Percentiles rank a stretch among this genome's conserved stretches.
Evolutionary conservation across 352 stramenopile species (phyloP).

Genomic region (Pseudoperonospora humuli): DNA sequence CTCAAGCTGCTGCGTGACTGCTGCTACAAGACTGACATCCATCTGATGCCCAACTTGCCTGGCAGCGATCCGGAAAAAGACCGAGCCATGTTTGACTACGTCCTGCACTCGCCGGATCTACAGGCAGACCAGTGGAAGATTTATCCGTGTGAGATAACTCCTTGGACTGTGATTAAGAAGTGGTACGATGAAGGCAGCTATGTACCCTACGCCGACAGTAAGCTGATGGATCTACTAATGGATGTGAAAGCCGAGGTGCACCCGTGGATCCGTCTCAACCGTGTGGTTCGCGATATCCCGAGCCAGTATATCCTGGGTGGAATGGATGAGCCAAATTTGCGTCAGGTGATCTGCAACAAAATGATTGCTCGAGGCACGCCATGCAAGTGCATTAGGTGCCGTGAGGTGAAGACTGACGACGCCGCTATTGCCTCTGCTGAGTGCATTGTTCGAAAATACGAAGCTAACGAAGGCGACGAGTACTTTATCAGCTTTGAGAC

Average conservation of each 20-base stretch:
- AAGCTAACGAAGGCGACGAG: slow-evolving; percentile 80
- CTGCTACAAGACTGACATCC: slow-evolving; percentile 92
- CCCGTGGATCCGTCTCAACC: slow-evolving; percentile 92
- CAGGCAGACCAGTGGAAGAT: slow-evolving; percentile 94
- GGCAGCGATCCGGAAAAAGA: slow-evolving; percentile 79
- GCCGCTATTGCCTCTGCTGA: slow-evolving; percentile 61
- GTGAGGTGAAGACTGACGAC: slow-evolving; percentile 87
- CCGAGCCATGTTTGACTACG: slow-evolving; percentile 86
- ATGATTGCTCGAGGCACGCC: slow-evolving; percentile 64
- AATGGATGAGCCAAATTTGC: slow-evolving; percentile 88
- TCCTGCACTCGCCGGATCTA: slow-evolving; percentile 82
- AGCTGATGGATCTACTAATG: slow-evolving; percentile 86
- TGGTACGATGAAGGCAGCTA: slow-evolving; percentile 87
- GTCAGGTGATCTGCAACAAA: slow-evolving; percentile 82
- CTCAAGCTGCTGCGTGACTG: slow-evolving; percentile 86
- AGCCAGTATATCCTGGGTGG: slow-evolving; percentile 91
- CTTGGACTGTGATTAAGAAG: slow-evolving; percentile 88
- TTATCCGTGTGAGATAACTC: slow-evolving; percentile 90
- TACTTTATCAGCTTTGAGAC: slow-evolving; percentile 92
- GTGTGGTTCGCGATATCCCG: slow-evolving; percentile 90
- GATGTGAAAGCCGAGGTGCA: slow-evolving; percentile 87
- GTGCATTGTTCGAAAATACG: slow-evolving; percentile 73
- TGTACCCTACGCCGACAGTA: slow-evolving; percentile 83
- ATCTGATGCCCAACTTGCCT: slow-evolving; percentile 90
- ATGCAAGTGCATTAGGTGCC: slow-evolving; percentile 88